Evolutionary conservation across 2,329 filamentous ascomycete genomes (phyloP), one percentile per base, ranked within the genome.

Genomic region (Verticillium dahliae): DNA sequence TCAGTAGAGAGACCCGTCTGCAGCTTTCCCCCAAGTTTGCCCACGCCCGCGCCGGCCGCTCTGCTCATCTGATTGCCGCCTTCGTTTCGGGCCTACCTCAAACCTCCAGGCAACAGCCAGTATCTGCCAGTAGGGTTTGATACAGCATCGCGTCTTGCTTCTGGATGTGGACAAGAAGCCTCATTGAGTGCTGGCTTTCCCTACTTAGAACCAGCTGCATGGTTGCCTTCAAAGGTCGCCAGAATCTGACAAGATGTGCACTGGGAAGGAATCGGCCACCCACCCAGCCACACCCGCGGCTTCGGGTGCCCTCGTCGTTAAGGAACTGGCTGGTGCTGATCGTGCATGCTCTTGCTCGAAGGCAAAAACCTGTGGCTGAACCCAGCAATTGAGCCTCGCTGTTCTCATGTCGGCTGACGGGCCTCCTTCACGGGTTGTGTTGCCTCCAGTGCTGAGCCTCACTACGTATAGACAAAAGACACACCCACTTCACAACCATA

Each of bases 91-190:
- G 37, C n/a, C 56, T 31, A 37, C 56, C 41, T 58, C 56, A 58
- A 34, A 39, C 37, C 39, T 50, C 57, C 27, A 58, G 57, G 57
- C 57, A 58, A 41, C 57, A 58, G 57, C 37, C 34, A 27, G 56
- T 10, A n/a, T 39, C 34, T 50, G n/a, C 45, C 45, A 50, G 11
- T 9, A 27, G 18, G 9, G 4, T 22, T 27, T 37, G 35, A 37
- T 9, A 27, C 18, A 27, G n/a, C 18, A 18, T 22, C 45, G 45
- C n/a, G 22, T 4, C 45, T n/a, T 50, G 11, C n/a, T 50, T 50
- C 45, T 27, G 3, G 11, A 22, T 18, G 15, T 22, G n/a, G 18
- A 10, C 9, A n/a, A n/a, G 13, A 18, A 22, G 18, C 6, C 45
- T 18, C 7, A 10, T n/a, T 18, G 45, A 22, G 11, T 50, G 6